Evolutionary conservation across 305 asterid genomes (phyloP).

Genomic region (Fraxinus platypoda): DNA sequence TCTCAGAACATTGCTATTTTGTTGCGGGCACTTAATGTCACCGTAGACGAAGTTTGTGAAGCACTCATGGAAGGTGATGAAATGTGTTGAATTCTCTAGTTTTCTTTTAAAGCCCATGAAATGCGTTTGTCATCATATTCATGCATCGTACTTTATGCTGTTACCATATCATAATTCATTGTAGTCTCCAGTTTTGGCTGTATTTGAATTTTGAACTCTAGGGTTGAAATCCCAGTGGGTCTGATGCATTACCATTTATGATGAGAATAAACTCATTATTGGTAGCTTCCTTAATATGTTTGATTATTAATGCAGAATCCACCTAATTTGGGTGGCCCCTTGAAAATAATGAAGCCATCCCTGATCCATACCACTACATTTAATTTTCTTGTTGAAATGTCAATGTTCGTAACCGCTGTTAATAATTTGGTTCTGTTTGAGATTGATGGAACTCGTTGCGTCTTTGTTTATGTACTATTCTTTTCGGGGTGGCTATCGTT

Average conservation of each 20-base stretch:
- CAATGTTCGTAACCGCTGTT: not conserved
- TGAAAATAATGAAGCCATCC: not conserved
- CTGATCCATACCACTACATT: not conserved
- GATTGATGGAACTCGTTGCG: not conserved
- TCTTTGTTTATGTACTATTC: not conserved
- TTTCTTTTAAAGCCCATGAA: not conserved
- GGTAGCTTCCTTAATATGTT: not conserved
- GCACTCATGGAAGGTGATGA: conserved; percentile 83
- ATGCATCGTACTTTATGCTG: not conserved
- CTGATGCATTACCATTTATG: not conserved
- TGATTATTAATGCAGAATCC: not conserved
- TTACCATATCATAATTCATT: not conserved
- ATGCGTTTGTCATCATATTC: not conserved
- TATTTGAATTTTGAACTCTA: not conserved
- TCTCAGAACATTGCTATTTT: conserved; percentile 75
- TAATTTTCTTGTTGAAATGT: not conserved
- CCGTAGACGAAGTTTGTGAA: conserved; percentile 79
- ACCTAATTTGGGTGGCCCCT: not conserved
- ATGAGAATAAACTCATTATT: not conserved
- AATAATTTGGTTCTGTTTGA: not conserved
- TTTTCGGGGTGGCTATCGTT: not conserved
- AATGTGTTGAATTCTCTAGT: not conserved
- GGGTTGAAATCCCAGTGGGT: not conserved
- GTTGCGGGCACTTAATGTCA: conserved; percentile 70
- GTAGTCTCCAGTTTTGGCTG: not conserved